These are phyloP conservation scores for Aspergillus phoenicis DNA, from an alignment of 2,329 filamentous ascomycete species.

Conservation along the genomic window DNA sequence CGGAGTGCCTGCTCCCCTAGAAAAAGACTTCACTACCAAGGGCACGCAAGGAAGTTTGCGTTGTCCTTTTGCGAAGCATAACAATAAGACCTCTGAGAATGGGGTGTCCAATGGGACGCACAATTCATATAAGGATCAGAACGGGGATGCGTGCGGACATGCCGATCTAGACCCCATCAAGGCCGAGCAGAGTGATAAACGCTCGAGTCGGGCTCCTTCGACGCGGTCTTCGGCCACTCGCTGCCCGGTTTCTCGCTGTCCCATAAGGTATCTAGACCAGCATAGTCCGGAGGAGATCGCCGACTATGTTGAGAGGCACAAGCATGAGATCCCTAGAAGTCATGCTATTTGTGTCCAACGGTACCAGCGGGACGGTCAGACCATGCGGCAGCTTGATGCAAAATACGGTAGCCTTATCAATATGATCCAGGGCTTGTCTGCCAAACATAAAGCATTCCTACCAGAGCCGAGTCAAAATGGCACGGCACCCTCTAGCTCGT, in stretches of 20 bases:
- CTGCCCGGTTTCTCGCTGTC: constrained; percentile 73
- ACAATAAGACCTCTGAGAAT: constrained; percentile 42
- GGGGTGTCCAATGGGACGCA: constrained; percentile 43
- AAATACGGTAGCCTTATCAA: constrained; percentile 91
- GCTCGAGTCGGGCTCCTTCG: constrained; percentile 45
- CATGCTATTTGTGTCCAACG: constrained; percentile 90
- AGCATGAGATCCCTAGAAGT: constrained; percentile 89
- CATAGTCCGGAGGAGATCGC: constrained; percentile 93
- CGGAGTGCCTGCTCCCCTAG: constrained; percentile 67
- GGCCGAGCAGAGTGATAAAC: constrained; percentile 50
- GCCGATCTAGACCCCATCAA: constrained; percentile 62
- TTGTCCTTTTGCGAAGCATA: constrained; percentile 73
- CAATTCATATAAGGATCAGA: constrained; percentile 43
- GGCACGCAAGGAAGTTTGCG: constrained; percentile 77
- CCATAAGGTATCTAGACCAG: constrained; percentile 88
- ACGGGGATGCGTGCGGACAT: constrained; percentile 51
- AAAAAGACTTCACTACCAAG: constrained; percentile 87
- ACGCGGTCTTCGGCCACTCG: constrained; percentile 58
- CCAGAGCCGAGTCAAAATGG: constrained; percentile 52
- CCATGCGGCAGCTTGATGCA: constrained; percentile 84
- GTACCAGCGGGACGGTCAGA: constrained; percentile 83
- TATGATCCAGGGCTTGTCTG: constrained; percentile 90
- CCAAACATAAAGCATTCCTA: constrained; percentile 85
- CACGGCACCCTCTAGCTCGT: constrained; percentile 44
- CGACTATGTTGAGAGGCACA: constrained; percentile 90